Evolutionary conservation across 2,329 filamentous ascomycete genomes (phyloP), one percentile per base, ranked within the genome.

Genomic region (Tolypocladium endophyticum): DNA sequence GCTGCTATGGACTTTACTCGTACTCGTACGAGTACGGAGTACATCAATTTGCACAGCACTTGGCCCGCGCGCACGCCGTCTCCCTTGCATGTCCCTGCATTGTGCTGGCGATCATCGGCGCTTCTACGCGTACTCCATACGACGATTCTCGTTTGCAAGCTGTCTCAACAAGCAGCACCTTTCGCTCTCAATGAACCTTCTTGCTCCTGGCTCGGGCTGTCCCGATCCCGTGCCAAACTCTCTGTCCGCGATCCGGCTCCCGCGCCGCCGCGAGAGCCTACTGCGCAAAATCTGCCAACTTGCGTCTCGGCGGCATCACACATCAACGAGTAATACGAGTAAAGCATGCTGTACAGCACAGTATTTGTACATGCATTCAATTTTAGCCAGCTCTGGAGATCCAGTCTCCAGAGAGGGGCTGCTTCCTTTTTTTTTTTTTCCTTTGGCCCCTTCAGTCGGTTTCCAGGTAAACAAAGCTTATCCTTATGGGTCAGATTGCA

Each of bases 381-480:
- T 28, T 8, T 45, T 45, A 3, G 12, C 50, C 47, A 33, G 7
- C 30, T 36, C 30, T 41, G 55, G 23, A 52, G 23, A 28, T 47
- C 23, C 43, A 47, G 43, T 25, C n/a, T 58, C 36, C 35, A 28
- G 14, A 35, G 50, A 45, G 23, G 35, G 45, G 39, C 39, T 47
- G 43, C 45, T 58, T 47, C 28, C 14, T 3, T 39, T 58, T 58
- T 57, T 57, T 30, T 36, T 7, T 50, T 58, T 58, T 50, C 47
- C 25, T 36, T 28, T 12, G 18, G 39, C 28, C 43, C 43, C 38
- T 47, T 9, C 36, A 28, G 18, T 41, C n/a, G 55, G 47, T 55
- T 43, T 35, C 57, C 57, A n/a, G 35, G 57, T 58, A 58, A 58
- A 58, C 57, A 58, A 58, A 58, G 50, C 57, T 58, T 58, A 36